Conservation (phyloP, 208 protist genomes). For the Trichomonas gallinae region DNA sequence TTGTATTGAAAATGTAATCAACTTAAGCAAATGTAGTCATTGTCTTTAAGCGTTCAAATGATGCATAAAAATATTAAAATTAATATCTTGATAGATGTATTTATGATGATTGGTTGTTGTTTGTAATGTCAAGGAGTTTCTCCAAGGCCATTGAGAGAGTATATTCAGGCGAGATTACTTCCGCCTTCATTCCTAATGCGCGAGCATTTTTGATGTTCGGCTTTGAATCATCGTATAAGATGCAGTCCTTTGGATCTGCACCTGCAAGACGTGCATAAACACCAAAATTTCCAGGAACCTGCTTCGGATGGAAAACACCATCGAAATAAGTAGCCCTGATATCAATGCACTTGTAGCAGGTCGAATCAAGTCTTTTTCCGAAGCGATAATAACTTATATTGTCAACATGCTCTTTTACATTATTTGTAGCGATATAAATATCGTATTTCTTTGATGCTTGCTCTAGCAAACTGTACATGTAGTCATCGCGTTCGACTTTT, state of each 20-base stretch:
- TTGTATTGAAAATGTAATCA: too few species aligned
- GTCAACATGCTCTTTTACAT: background rate
- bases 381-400: background rate
- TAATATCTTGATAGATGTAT: too few species aligned
- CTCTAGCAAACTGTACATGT: background rate
- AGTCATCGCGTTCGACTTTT: background rate
- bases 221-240: background rate
- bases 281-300: background rate
- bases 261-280: background rate
- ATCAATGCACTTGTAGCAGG: background rate
- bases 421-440: background rate
- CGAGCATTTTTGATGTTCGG: background rate
- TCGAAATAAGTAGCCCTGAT: background rate
- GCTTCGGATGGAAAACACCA: background rate
- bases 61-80: too few species aligned
- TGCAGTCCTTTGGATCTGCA: background rate
- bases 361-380: background rate
- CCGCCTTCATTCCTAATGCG: background rate
- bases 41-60: too few species aligned
- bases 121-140: background rate
- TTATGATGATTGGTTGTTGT: too few species aligned
- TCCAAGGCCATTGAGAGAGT: background rate
- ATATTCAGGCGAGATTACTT: background rate
- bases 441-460: background rate
- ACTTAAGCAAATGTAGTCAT: too few species aligned